Conservation (phyloP, 306 rosid genomes). For the Morella rubra region DNA sequence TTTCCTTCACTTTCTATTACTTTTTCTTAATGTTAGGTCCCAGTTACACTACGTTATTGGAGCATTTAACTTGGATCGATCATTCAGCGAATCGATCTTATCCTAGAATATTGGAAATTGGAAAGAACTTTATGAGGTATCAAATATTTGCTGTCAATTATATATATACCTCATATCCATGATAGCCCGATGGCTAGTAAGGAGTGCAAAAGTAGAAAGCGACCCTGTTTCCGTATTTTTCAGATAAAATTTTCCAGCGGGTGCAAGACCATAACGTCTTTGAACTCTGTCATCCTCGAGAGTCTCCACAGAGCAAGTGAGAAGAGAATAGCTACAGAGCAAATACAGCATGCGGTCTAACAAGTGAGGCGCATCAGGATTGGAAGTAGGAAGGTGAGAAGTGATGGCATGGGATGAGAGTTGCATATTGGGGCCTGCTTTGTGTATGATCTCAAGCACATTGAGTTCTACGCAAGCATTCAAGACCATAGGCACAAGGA, state of each 20-base stretch:
- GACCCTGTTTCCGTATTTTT: slow-evolving; percentile 84
- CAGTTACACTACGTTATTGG: no score
- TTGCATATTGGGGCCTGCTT: slow-evolving; percentile 53
- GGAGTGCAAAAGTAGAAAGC: slow-evolving; percentile 35
- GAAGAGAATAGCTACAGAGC: slow-evolving; percentile 61
- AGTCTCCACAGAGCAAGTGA: slow-evolving; percentile 38
- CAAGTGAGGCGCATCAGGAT: slow-evolving; percentile 61
- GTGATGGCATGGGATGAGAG: slow-evolving; percentile 56
- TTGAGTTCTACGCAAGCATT: slow-evolving; percentile 76
- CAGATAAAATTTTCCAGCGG: slow-evolving; percentile 66
- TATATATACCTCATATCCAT: neutral
- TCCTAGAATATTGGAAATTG: no score
- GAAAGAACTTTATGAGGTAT: no score
- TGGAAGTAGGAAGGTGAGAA: slow-evolving; percentile 53
- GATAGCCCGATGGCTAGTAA: slow-evolving; percentile 19
- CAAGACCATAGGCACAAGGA: slow-evolving; percentile 75
- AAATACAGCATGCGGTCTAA: slow-evolving; percentile 76
- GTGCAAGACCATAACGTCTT: slow-evolving; percentile 70
- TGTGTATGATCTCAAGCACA: slow-evolving; percentile 66
- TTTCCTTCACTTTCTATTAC: no score
- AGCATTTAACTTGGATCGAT: no score
- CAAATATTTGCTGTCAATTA: no score
- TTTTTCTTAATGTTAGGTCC: no score
- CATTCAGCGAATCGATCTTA: no score
- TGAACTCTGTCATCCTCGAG: slow-evolving; percentile 50